Percentiles rank a stretch among this genome's conserved stretches.
Conservation (phyloP, 78 protist genomes). For the Isochrysis galbana region DNA sequence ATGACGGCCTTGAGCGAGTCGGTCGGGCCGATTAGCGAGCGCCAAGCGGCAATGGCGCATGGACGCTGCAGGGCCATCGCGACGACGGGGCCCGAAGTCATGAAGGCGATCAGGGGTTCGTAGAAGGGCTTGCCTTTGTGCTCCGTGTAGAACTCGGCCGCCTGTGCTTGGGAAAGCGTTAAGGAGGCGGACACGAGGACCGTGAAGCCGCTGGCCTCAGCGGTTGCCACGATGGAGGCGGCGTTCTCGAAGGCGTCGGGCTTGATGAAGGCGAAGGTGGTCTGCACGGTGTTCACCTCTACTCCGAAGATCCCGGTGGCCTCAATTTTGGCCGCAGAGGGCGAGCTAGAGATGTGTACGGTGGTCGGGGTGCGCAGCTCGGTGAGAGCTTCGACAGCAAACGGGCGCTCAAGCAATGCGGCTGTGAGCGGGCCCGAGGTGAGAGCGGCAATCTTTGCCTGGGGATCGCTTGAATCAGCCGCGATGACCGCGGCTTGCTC, state of each 20-base stretch:
- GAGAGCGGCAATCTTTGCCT: neutral
- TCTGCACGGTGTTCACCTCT: neutral
- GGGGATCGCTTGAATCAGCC: neutral
- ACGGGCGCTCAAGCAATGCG: neutral
- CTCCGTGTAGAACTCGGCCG: conserved; percentile 21
- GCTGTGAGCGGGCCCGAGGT: neutral
- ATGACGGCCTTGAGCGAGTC: neutral
- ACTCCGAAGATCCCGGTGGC: neutral
- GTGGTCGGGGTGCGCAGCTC: neutral
- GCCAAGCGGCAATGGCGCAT: conserved; percentile 35
- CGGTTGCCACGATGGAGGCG: neutral
- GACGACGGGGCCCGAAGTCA: conserved; percentile 30
- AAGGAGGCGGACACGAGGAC: neutral
- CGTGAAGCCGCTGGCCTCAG: conserved; percentile 5
- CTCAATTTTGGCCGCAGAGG: neutral
- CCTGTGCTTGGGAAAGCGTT: neutral
- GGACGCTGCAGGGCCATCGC: neutral
- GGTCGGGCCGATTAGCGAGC: conserved; percentile 38
- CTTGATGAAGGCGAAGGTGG: conserved; percentile 33
- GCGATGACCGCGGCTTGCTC: neutral
- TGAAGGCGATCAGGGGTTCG: neutral
- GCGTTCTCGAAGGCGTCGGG: conserved; percentile 18
- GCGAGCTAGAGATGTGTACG: neutral
- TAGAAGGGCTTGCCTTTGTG: conserved; percentile 21
- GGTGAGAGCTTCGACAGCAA: neutral